These are phyloP conservation scores for Russula dissimulans DNA, from an alignment of 768 basidiomycete genomes.

Conservation along the genomic window DNA sequence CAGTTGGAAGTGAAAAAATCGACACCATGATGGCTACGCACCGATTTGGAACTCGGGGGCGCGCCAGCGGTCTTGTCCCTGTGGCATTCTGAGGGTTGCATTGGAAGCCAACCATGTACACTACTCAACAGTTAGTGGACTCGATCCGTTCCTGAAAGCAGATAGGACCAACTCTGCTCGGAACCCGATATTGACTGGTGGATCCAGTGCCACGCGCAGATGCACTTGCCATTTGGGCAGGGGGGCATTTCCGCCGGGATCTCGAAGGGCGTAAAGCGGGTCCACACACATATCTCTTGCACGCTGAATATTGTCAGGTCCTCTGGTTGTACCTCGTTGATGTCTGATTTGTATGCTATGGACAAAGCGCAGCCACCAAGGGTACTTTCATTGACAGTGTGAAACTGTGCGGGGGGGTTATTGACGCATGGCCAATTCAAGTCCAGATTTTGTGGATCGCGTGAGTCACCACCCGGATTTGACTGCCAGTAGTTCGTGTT, in stretches of 20 bases:
- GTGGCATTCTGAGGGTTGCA: conserved; percentile 30
- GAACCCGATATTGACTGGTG: too few species aligned
- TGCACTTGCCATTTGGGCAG: conserved; percentile 36
- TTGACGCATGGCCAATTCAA: conserved; percentile 22
- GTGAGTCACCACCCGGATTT: conserved; percentile 22
- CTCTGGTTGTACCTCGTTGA: conserved; percentile 29
- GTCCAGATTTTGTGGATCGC: conserved; percentile 10
- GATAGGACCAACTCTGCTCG: conserved; percentile 27
- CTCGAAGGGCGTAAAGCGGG: conserved; percentile 31
- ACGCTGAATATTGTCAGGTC: conserved; percentile 37
- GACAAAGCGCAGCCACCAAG: conserved; percentile 33
- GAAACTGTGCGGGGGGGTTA: conserved; percentile 20
- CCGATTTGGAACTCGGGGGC: conserved; percentile 28
- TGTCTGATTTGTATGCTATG: conserved; percentile 37
- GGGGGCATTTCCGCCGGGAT: conserved; percentile 36
- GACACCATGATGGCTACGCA: neutral
- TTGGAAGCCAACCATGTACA: conserved; percentile 34
- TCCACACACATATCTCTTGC: conserved; percentile 38
- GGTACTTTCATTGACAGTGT: too few species aligned
- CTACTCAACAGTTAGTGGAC: conserved; percentile 16
- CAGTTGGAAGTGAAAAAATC: too few species aligned
- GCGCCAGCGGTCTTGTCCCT: conserved; percentile 26
- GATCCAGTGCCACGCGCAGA: conserved; percentile 38
- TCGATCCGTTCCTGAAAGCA: neutral
- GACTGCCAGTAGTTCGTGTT: conserved; percentile 23